Evolutionary conservation across 164 flowering plant genomes (phyloP), one percentile per base, ranked within the genome.

Genomic region (Chloranthus sessilifolius): DNA sequence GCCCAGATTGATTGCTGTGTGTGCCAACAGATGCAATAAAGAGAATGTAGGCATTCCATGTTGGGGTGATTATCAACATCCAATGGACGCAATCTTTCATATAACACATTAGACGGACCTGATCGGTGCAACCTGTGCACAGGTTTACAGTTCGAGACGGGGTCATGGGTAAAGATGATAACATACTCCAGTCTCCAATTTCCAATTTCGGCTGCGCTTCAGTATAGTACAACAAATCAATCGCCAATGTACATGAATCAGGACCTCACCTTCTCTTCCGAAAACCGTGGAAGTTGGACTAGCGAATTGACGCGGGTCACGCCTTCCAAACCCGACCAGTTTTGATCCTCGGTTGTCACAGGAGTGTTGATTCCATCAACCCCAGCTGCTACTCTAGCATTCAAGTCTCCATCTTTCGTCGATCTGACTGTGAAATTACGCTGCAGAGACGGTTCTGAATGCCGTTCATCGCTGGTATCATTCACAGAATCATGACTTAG

Each of bases 251-350:
- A 27, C n/a, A 51, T 34, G 38, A 31, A 20, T 65, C 50, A 81
- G 14, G 81, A 59, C 53, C 45, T 65, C 19, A 58, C 70, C 61
- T 71, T 80, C 50, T 82, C 92, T 55, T 68, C 84, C 0, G 90
- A 88, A 64, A 88, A 88, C 75, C 96, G 76, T 29, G 96, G 96
- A 59, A 88, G 88, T 63, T 85, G 91, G 43, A 88, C 88, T 16
- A 88, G 79, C 1, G 96, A 85, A 75, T 88, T 85, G 16, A 83
- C 91, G 38, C 96, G 69, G 0, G 95, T 85, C 3, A 88, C 88
- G 7, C 96, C 96, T 73, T 88, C 91, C 75, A 88, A 72, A 44
- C 91, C 91, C 4, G 70, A 81, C 96, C 94, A 88, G 67, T 76
- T 73, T 53, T 81, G 85, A 56, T 87, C 86, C 53, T 78, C 91